Base-by-base conservation (phyloP, 2,329 filamentous ascomycete species). In the Canariomyces notabilis region DNA sequence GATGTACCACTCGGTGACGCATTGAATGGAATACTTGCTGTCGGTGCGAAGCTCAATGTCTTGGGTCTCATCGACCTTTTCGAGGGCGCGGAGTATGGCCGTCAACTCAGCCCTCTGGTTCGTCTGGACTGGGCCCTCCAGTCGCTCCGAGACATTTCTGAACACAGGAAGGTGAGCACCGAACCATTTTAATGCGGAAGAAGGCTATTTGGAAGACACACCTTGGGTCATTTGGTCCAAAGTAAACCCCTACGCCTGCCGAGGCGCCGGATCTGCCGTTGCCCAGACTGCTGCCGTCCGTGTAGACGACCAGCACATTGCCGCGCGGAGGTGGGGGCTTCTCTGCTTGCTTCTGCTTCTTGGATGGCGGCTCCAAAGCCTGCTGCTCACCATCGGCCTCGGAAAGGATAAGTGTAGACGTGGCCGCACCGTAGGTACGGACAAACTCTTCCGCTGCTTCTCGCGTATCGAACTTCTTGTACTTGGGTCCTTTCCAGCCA, bases 21-120 rank as follows among this genome's bases (percentile, higher is more conserved):
- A 97, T 55, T 90, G 84, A 65, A 96, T 95, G 1, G 87, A 78
- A 68, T 97, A 97, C 59, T 83, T 82, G 65, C 87, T 93, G 67
- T 98, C 93, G n/a, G 83, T 89, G 62, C 83, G 77, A 55, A 98
- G 94, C 46, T 82, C 76, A 11, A 94, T 77, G 49, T 81, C 73
- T 47, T 85, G 76, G 48, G 83, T 74, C 14, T 77, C 67, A 1
- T 87, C 83, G 2, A 83, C 81, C 37, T 84, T 78, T 59, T 96
- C 82, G 18, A 97, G 74, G 1, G 90, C 90, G 47, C 90, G 85
- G 22, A 87, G 73, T 52, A 97, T 85, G 6, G 89, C 93, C 19
- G 87, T 90, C 48, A 98, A 73, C 69, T 98, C 93, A n/a, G 91
- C 93, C 3, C 93, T 86, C 65, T 97, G 89, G 63, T 98, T 98